phyloP scores from a whole-genome alignment of 108 stramenopile genomes.

The Nitzschia palea region DNA sequence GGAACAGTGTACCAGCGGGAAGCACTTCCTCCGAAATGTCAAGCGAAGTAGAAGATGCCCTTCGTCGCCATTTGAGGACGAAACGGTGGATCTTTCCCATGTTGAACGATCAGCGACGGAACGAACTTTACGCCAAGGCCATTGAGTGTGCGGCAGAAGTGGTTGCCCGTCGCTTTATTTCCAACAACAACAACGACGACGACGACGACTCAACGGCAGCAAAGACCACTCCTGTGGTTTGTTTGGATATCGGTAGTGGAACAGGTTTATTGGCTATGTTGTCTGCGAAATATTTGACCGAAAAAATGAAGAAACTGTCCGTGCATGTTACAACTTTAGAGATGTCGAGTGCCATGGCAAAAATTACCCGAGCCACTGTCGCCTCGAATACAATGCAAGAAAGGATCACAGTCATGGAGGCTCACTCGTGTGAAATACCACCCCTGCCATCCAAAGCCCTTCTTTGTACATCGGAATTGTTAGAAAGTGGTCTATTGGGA shows the following conservation, averaged over 20 bases:
- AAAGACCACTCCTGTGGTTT: conserved; percentile 15
- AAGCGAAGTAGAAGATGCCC: background rate
- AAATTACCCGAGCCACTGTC: conserved; percentile 53
- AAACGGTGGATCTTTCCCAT: conserved; percentile 87
- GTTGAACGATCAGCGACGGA: conserved; percentile 77
- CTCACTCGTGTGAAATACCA: conserved; percentile 63
- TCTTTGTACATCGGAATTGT: conserved; percentile 78
- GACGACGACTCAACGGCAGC: background rate
- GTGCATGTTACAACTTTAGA: conserved; percentile 56
- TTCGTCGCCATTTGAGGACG: conserved; percentile 62
- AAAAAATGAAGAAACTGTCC: background rate
- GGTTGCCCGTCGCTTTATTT: conserved; percentile 12
- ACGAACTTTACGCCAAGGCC: conserved; percentile 59
- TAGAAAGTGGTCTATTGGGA: conserved; percentile 79
- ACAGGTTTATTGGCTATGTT: conserved; percentile 81
- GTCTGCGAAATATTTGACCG: conserved; percentile 38
- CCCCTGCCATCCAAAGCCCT: conserved; percentile 31
- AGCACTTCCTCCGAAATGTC: background rate
- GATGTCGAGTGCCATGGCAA: conserved; percentile 82
- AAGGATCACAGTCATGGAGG: conserved; percentile 39
- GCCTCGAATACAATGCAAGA: conserved; percentile 38
- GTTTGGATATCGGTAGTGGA: conserved; percentile 81
- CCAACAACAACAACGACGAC: background rate
- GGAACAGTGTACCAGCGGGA: conserved; percentile 34
- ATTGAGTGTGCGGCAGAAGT: conserved; percentile 49